These are phyloP conservation scores for Sphaerosporella brunnea DNA, from an alignment of 495 filamentous ascomycete species.

Conservation along the genomic window DNA sequence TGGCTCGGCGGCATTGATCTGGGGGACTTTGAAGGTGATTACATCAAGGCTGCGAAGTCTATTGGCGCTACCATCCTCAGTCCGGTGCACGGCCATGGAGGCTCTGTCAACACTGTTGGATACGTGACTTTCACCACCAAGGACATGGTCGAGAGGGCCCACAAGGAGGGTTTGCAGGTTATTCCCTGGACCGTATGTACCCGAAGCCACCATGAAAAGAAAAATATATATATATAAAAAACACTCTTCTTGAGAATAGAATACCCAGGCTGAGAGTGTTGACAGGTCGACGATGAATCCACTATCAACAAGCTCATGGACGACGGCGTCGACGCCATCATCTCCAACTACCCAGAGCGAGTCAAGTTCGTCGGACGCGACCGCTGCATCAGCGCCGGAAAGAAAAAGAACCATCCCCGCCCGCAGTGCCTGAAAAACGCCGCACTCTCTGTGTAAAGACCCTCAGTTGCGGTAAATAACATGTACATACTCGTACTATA, in stretches of 20 bases:
- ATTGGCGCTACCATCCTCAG: conserved; percentile 15
- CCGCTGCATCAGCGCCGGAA: too few relatives aligned
- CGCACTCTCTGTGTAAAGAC: too few relatives aligned
- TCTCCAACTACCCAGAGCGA: conserved; percentile 26
- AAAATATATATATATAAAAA: too few relatives aligned
- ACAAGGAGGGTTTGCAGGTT: conserved; percentile 24
- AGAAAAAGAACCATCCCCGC: too few relatives aligned
- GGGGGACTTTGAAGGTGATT: conserved; percentile 20
- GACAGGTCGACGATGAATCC: conserved; percentile 21
- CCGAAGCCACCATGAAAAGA: too few relatives aligned
- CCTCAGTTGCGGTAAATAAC: too few relatives aligned
- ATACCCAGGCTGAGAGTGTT: neutral
- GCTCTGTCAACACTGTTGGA: conserved; percentile 16
- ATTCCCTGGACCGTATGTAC: conserved; percentile 24
- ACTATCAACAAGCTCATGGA: conserved; percentile 24
- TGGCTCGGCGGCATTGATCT: conserved; percentile 26
- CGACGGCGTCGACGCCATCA: conserved; percentile 16
- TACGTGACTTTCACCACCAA: conserved; percentile 22
- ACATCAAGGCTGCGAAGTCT: conserved; percentile 24
- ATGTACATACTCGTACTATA: too few relatives aligned
- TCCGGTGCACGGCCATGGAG: conserved; percentile 19
- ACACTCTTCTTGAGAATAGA: neutral
- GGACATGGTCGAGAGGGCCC: conserved; percentile 19
- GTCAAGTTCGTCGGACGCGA: conserved; percentile 18
- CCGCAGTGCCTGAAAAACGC: too few relatives aligned